Evolutionary conservation across 148 eudicot genomes (phyloP).

Genomic region (Dysphania ambrosioides): DNA sequence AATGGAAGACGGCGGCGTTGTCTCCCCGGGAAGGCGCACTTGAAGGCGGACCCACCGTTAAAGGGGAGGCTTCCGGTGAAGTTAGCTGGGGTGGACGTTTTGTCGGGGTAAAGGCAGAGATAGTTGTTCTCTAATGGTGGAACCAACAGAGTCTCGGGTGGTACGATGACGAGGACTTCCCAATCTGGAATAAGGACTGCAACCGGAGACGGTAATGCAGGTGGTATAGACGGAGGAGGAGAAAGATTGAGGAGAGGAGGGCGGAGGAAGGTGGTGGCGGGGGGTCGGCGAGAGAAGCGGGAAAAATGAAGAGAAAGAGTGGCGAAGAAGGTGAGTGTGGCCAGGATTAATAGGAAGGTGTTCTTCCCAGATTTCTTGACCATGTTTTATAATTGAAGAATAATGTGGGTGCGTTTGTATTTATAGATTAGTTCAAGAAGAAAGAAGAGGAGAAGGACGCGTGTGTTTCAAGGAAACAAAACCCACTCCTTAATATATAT

Average conservation of each 20-base stretch:
- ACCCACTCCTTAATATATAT: too few relatives aligned
- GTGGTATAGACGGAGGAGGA: conserved; percentile 6
- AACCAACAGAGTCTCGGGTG: conserved; percentile 18
- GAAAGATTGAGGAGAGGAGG: background rate
- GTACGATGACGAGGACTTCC: conserved; percentile 47
- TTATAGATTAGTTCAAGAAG: too few relatives aligned
- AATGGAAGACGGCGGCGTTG: conserved; percentile 44
- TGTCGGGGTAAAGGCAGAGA: conserved; percentile 38
- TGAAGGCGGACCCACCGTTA: conserved; percentile 32
- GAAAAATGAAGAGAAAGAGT: conserved; percentile 27
- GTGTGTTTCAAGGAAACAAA: too few relatives aligned
- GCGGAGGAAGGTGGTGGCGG: background rate
- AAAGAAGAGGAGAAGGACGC: too few relatives aligned
- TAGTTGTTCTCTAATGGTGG: conserved; percentile 5
- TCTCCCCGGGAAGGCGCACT: conserved; percentile 43
- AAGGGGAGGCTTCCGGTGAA: conserved; percentile 34
- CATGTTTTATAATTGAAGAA: background rate
- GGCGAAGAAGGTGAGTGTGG: conserved; percentile 9
- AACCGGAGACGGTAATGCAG: conserved; percentile 4
- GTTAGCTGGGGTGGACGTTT: conserved; percentile 36
- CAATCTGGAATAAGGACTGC: conserved; percentile 61
- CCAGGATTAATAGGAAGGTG: conserved; percentile 13
- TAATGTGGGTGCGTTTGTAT: too few relatives aligned
- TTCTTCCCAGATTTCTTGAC: conserved; percentile 11
- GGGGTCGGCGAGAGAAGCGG: too few relatives aligned